Percentiles rank a stretch among this genome's conserved stretches.
Conservation (phyloP, 2,329 filamentous ascomycete species). For the Ascochyta rabiei region DNA sequence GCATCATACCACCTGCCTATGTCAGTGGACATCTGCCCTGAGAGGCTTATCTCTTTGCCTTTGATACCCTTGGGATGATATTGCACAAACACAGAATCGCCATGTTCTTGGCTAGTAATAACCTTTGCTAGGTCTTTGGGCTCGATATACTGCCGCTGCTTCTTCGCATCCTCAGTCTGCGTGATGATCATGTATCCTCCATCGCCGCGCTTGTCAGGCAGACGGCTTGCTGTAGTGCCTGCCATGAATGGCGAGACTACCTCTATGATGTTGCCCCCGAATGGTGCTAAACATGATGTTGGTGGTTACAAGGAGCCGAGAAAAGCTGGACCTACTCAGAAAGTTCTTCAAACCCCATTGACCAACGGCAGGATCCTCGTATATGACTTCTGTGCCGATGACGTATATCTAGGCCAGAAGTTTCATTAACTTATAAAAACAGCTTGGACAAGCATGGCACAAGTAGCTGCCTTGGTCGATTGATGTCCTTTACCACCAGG, state of each 20-base stretch:
- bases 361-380: conserved; percentile 46
- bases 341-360: conserved; percentile 52
- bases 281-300: conserved; percentile 38
- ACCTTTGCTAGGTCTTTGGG: conserved; percentile 44
- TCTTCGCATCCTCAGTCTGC: conserved; percentile 51
- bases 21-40: conserved; percentile 1
- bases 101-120: conserved; percentile 46
- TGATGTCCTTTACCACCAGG: conserved; percentile 39
- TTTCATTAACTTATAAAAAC: not conserved
- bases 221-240: conserved; percentile 50
- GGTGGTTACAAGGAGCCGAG: not conserved
- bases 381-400: conserved; percentile 50
- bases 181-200: conserved; percentile 59
- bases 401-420: conserved; percentile 37
- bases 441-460: conserved; percentile 20
- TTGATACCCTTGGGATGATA: conserved; percentile 54
- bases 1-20: conserved; percentile 50
- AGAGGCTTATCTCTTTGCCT: conserved; percentile 23
- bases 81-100: conserved; percentile 48
- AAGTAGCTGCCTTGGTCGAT: conserved; percentile 31
- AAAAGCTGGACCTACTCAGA: conserved; percentile 32
- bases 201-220: conserved; percentile 52
- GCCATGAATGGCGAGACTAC: conserved; percentile 48
- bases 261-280: conserved; percentile 54
- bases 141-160: conserved; percentile 48